Conservation (phyloP, 495 filamentous ascomycete species). For the Daldinia vernicosa region DNA sequence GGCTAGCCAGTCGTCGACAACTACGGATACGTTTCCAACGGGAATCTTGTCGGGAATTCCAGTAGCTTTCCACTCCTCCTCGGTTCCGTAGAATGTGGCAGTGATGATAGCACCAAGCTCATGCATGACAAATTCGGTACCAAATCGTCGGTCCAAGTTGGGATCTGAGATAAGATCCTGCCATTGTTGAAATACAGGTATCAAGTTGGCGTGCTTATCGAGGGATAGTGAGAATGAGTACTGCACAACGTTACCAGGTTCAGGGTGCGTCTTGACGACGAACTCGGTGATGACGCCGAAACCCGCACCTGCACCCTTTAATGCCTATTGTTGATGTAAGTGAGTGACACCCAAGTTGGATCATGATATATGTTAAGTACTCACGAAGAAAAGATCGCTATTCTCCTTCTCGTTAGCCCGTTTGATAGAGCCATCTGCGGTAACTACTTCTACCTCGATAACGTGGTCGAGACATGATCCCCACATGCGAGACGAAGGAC, state of each 20-base stretch:
- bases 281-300: slow-evolving; percentile 74
- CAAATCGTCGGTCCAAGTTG: slow-evolving; percentile 62
- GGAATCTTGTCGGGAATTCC: slow-evolving; percentile 59
- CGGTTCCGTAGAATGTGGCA: slow-evolving; percentile 62
- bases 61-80: slow-evolving; percentile 58
- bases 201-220: slow-evolving; percentile 54
- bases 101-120: slow-evolving; percentile 61
- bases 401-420: slow-evolving; percentile 61
- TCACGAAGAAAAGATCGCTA: slow-evolving; percentile 66
- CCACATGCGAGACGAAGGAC: slow-evolving; percentile 66
- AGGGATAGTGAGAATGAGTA: slow-evolving; percentile 59
- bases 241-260: slow-evolving; percentile 62
- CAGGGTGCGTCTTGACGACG: slow-evolving; percentile 65
- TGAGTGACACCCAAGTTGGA: slow-evolving; percentile 3
- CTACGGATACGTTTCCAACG: slow-evolving; percentile 45
- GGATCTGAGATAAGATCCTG: slow-evolving; percentile 60
- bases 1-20: slow-evolving; percentile 66
- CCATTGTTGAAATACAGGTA: slow-evolving; percentile 52
- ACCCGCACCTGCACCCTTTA: slow-evolving; percentile 67
- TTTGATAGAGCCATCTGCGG: slow-evolving; percentile 65
- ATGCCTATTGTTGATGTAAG: slow-evolving; percentile 51
- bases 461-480: slow-evolving; percentile 62
- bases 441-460: slow-evolving; percentile 67
- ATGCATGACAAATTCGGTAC: slow-evolving; percentile 59
- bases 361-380: slow-evolving; percentile 21